Percentiles rank a stretch among this genome's conserved stretches.
Evolutionary conservation across 2,329 filamentous ascomycete species (phyloP).

Genomic region (Fusarium beomiforme): DNA sequence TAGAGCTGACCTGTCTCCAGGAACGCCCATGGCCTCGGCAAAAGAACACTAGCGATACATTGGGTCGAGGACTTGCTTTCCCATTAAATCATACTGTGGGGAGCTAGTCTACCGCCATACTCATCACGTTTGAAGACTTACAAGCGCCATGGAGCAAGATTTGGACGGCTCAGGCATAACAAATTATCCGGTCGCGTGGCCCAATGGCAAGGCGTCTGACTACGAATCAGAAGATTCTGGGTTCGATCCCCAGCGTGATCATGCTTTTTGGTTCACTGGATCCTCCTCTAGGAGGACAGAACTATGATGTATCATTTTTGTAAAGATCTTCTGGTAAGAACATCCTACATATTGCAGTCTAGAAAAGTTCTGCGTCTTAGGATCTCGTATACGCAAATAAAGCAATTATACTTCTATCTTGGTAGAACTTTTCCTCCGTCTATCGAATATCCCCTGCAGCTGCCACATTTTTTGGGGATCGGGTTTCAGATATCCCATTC

Average conservation of each 20-base stretch:
- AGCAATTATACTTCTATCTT: neutral
- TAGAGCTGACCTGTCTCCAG: too few relatives aligned
- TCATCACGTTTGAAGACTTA: too few relatives aligned
- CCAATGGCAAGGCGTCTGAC: conserved; percentile 35
- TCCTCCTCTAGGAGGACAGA: too few relatives aligned
- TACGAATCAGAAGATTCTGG: conserved; percentile 37
- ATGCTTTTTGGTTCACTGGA: neutral
- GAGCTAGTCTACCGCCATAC: too few relatives aligned
- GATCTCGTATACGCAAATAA: neutral
- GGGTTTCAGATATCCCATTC: neutral
- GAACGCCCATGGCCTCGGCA: too few relatives aligned
- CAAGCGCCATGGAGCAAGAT: neutral
- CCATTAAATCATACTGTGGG: too few relatives aligned
- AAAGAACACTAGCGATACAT: too few relatives aligned
- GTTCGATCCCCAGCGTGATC: conserved; percentile 35
- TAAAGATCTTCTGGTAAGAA: too few relatives aligned
- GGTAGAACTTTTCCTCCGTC: neutral
- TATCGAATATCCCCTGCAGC: accelerated
- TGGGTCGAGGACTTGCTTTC: too few relatives aligned
- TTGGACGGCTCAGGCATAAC: neutral
- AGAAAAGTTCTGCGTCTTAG: neutral
- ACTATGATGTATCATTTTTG: too few relatives aligned
- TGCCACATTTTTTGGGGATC: accelerated
- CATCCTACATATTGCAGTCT: neutral
- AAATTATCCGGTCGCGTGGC: conserved; percentile 20